These are phyloP conservation scores for Sclerotinia spermophila DNA, from an alignment of 2,329 filamentous ascomycete species.

Conservation along the genomic window DNA sequence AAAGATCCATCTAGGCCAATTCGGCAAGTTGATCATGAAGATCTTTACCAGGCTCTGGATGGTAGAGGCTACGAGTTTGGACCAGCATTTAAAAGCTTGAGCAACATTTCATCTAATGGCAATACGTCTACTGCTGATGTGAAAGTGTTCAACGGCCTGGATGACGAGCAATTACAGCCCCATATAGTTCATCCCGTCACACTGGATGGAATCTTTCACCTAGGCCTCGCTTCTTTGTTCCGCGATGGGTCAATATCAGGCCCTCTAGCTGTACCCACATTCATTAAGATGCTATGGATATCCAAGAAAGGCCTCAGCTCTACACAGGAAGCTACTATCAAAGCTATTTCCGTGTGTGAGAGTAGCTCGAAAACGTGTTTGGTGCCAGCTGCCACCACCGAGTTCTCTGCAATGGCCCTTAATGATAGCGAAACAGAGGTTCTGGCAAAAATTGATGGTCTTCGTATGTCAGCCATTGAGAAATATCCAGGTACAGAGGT, in stretches of 20 bases:
- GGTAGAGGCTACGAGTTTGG: slow-evolving; percentile 43
- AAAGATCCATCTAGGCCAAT: not conserved
- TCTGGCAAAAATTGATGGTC: not conserved
- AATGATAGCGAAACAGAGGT: not conserved
- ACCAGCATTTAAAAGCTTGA: slow-evolving; percentile 40
- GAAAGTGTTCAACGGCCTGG: not conserved
- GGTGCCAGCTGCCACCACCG: not conserved
- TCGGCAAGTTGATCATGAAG: not conserved
- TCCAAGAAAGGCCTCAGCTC: not conserved
- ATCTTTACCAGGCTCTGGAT: not conserved
- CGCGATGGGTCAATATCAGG: slow-evolving; percentile 25
- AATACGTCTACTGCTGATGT: slow-evolving; percentile 27
- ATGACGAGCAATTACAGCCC: slow-evolving; percentile 21
- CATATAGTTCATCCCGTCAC: slow-evolving; percentile 40
- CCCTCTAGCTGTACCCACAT: slow-evolving; percentile 19
- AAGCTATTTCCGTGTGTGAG: not conserved
- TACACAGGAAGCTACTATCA: not conserved
- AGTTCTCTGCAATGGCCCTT: not conserved
- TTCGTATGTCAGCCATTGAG: not conserved
- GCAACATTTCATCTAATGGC: slow-evolving; percentile 3
- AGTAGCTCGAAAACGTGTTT: not conserved
- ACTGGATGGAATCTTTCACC: slow-evolving; percentile 38
- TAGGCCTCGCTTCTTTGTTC: slow-evolving; percentile 3
- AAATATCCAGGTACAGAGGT: not conserved
- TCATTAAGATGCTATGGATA: not conserved